Percentiles rank a stretch among this genome's conserved stretches.
phyloP scores from a whole-genome alignment of 495 filamentous ascomycete genomes.

The Penicillium paradoxum region DNA sequence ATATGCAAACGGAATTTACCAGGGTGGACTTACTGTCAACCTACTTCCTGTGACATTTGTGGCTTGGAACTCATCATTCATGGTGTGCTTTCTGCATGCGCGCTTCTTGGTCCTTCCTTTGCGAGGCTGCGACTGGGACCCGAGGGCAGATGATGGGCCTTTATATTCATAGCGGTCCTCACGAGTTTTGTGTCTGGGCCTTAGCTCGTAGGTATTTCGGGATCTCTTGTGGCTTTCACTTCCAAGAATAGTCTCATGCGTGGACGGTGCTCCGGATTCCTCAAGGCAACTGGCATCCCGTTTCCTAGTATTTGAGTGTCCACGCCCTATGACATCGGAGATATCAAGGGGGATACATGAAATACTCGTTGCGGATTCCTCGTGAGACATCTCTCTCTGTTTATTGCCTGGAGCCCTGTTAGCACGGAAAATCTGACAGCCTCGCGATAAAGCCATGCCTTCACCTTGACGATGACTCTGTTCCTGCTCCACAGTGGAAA shows the following conservation, averaged over 20 bases:
- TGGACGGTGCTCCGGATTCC: background rate
- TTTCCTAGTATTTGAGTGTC: background rate
- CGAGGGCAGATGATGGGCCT: conserved; percentile 7
- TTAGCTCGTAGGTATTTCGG: conserved; percentile 46
- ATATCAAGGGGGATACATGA: background rate
- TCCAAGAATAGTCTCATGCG: background rate
- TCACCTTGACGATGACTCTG: background rate
- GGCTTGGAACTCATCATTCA: conserved; percentile 60
- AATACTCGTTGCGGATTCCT: background rate
- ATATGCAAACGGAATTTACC: conserved; percentile 15
- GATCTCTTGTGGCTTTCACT: background rate
- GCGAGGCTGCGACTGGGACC: conserved; percentile 20
- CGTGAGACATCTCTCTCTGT: background rate
- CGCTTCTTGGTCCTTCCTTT: conserved; percentile 37
- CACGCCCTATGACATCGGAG: background rate
- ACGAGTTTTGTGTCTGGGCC: conserved; percentile 56
- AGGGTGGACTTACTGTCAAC: conserved; percentile 52
- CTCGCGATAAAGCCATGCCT: background rate
- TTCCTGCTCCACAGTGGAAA: background rate
- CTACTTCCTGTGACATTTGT: conserved; percentile 57
- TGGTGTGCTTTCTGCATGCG: conserved; percentile 37
- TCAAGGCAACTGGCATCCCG: background rate
- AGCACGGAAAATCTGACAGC: background rate
- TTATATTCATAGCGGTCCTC: conserved; percentile 51
- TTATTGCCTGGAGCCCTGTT: background rate